Percentiles rank a stretch among this genome's conserved stretches.
phyloP scores from a whole-genome alignment of 192 early-diverging fungal genomes.

The Linnemannia zychae region DNA sequence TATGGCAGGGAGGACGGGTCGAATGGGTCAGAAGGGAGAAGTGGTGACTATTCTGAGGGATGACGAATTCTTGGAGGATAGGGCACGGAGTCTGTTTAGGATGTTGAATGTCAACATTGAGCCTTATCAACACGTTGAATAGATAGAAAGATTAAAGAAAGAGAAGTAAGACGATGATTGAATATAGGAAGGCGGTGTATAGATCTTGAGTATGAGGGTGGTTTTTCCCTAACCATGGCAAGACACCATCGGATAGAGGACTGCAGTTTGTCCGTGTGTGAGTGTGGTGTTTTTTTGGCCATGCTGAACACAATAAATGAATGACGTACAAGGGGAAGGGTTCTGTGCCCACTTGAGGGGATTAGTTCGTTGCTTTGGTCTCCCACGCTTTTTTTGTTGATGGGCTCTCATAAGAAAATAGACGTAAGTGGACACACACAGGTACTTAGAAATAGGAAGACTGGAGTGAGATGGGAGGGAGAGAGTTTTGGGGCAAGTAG shows the following conservation, averaged over 20 bases:
- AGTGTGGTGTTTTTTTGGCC: no score
- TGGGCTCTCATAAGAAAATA: not conserved
- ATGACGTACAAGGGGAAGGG: not conserved
- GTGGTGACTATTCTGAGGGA: conserved; percentile 67
- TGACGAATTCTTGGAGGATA: conserved; percentile 55
- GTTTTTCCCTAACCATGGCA: no score
- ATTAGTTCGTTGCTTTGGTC: not conserved
- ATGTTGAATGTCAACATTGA: conserved; percentile 41
- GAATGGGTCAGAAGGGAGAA: conserved; percentile 75
- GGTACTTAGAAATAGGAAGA: not conserved
- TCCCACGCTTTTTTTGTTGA: not conserved
- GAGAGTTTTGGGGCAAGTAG: not conserved
- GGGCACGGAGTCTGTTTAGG: conserved; percentile 59
- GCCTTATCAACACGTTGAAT: conserved; percentile 52
- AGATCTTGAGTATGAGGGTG: no score
- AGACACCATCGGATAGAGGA: no score
- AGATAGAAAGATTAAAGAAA: no score
- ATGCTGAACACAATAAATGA: not conserved
- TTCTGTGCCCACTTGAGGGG: conserved; percentile 9
- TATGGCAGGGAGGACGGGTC: conserved; percentile 88
- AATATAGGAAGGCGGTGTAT: not conserved
- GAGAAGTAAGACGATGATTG: not conserved
- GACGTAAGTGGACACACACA: not conserved
- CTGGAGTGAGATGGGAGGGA: not conserved
- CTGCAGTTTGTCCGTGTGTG: no score